Conservation (phyloP, 352 stramenopile species). For the Phytophthora nicotianae region DNA sequence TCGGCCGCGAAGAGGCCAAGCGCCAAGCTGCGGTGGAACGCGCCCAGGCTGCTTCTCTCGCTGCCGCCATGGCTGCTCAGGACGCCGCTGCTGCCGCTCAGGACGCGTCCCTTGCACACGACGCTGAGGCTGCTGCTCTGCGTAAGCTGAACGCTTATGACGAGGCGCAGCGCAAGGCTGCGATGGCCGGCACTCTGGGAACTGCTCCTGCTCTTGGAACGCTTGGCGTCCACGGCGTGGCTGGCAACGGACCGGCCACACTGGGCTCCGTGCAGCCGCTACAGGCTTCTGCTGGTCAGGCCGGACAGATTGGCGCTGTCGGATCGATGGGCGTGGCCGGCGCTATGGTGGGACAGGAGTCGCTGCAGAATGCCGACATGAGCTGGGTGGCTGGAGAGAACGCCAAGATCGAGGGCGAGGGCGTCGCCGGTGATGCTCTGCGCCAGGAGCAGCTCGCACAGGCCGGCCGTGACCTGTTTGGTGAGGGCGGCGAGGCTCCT, state of each 20-base stretch:
- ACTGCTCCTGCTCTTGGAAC: conserved; percentile 63
- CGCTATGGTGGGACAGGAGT: conserved; percentile 78
- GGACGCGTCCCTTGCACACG: conserved; percentile 66
- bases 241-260: conserved; percentile 56
- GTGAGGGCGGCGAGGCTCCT: conserved; percentile 77
- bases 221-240: conserved; percentile 53
- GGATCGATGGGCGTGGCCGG: conserved; percentile 76
- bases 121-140: conserved; percentile 79
- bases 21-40: conserved; percentile 67
- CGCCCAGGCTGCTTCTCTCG: conserved; percentile 73
- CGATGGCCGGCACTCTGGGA: conserved; percentile 53
- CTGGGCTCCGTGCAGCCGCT: conserved; percentile 75
- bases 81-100: conserved; percentile 79
- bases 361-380: conserved; percentile 82
- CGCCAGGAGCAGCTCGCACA: conserved; percentile 85
- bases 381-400: conserved; percentile 88
- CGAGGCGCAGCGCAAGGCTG: conserved; percentile 52
- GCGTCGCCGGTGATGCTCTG: conserved; percentile 71
- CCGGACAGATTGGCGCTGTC: conserved; percentile 76
- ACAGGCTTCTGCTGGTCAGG: conserved; percentile 68
- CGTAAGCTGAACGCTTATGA: conserved; percentile 72
- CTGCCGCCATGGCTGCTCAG: conserved; percentile 74
- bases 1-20: conserved; percentile 74
- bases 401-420: conserved; percentile 78
- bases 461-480: conserved; percentile 84